These are phyloP conservation scores for Malus orientalis DNA, from an alignment of 306 rosid genomes.

Conservation along the genomic window DNA sequence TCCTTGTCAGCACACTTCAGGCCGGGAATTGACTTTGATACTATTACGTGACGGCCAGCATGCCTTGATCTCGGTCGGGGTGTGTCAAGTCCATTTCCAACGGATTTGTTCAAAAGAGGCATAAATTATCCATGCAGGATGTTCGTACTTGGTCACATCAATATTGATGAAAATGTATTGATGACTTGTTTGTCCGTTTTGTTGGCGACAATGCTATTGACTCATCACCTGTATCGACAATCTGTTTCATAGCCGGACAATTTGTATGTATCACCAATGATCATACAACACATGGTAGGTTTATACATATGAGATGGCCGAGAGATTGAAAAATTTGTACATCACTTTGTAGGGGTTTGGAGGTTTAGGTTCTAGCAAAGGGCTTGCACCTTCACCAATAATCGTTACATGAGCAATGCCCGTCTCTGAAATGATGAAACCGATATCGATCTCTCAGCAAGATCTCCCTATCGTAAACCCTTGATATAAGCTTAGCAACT, in stretches of 20 bases:
- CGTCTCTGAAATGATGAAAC: constrained; percentile 51
- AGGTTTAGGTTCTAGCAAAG: not conserved
- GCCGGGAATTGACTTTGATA: no score
- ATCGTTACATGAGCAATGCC: constrained; percentile 55
- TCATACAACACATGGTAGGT: not conserved
- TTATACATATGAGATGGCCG: not conserved
- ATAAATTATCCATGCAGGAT: no score
- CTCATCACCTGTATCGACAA: not conserved
- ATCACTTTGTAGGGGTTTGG: not conserved
- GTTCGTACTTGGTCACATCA: not conserved
- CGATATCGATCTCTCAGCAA: constrained; percentile 54
- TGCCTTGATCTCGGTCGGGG: no score
- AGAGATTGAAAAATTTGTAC: not conserved
- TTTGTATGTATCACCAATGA: not conserved
- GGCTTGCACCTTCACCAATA: constrained; percentile 36
- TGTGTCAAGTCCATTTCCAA: not conserved
- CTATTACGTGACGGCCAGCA: no score
- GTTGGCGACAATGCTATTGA: not conserved
- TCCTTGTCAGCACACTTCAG: no score
- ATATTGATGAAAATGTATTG: no score
- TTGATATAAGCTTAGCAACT: constrained; percentile 53
- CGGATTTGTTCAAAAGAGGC: no score
- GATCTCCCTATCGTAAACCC: constrained; percentile 40
- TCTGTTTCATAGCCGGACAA: no score
- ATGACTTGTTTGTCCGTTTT: not conserved